Evolutionary conservation across 2,329 filamentous ascomycete species (phyloP), one percentile per base, ranked within the genome.

Genomic region (Aspergillus novofumigatus): DNA sequence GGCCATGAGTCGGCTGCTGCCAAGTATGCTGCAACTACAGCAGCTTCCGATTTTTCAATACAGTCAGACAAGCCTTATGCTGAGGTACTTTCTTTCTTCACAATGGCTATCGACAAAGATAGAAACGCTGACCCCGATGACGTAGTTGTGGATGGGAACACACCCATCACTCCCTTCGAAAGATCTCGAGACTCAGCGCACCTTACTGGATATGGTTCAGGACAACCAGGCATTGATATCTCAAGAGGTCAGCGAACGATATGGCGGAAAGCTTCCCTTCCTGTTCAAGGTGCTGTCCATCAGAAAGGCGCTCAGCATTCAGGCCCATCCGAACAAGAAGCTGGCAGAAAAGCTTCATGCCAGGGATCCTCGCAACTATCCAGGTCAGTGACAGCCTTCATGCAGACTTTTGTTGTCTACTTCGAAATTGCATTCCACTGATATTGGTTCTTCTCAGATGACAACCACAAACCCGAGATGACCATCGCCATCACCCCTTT

Each of bases 381-480:
- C 93, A 57, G 81, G 80, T 82, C 59, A 59, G 72, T 61, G 3
- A 32, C 26, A 35, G 7, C 23, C 1, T 17, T 38, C 20, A 47
- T 10, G 25, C n/a, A 47, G 23, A 1, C 10, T 6, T 21, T 26
- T 41, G 20, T 20, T 11, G n/a, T 20, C 47, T 35, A 35, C 32
- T 6, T 26, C 5, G 14, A 17, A 17, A 38, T 17, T 17, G 14
- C 23, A 14, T 47, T 23, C 35, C 9, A 20, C 25, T 14, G 10
- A 20, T 4, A 51, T 21, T 41, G 28, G 23, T n/a, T 45, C 65
- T 63, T 41, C 56, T 11, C 44, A 75, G 92, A 99, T 80, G 93
- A 97, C 80, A 99, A 99, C 79, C 94, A 99, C 82, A 99, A 99
- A 79, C 94, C 94, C 35, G 94, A 99, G 78, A 99, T 99, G 94